Conservation (phyloP, 1,284 basidiomycete genomes). For the Ustilago lituana region DNA sequence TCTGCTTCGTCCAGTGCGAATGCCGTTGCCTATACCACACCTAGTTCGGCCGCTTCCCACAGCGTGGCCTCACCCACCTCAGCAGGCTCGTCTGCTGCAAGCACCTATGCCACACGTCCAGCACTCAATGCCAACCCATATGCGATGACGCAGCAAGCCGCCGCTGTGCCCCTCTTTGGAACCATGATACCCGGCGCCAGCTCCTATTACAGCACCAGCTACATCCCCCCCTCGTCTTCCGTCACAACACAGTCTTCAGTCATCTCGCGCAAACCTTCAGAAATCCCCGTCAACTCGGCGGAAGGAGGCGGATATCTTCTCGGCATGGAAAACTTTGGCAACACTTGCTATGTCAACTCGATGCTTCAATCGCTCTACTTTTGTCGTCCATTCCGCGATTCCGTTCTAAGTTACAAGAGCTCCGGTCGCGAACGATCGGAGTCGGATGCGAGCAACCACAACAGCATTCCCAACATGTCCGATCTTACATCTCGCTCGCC, state of each 20-base stretch:
- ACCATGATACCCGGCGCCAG: slow-evolving; percentile 26
- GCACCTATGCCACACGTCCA: slow-evolving; percentile 14
- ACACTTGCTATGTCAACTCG: slow-evolving; percentile 85
- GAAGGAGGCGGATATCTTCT: slow-evolving; percentile 48
- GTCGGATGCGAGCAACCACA: slow-evolving; percentile 11
- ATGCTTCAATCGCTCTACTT: slow-evolving; percentile 95
- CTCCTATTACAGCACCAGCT: slow-evolving; percentile 41
- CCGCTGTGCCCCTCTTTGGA: slow-evolving; percentile 25
- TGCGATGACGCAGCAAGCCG: slow-evolving; percentile 8
- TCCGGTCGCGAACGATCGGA: slow-evolving; percentile 16
- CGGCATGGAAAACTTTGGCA: slow-evolving; percentile 65
- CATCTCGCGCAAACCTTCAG: slow-evolving; percentile 25
- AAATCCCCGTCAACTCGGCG: slow-evolving; percentile 33
- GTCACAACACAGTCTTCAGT: slow-evolving; percentile 32
- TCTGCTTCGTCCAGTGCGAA: slow-evolving; percentile 11
- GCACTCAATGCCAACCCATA: slow-evolving; percentile 34
- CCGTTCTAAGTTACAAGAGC: slow-evolving; percentile 70
- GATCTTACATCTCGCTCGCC: slow-evolving; percentile 14
- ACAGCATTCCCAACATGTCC: slow-evolving; percentile 3
- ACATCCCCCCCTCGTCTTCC: slow-evolving; percentile 34
- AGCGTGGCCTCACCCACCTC: slow-evolving; percentile 12
- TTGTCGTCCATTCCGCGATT: slow-evolving; percentile 81
- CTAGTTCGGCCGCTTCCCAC: slow-evolving; percentile 4
- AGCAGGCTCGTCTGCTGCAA: slow-evolving; percentile 17
- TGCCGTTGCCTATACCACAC: not conserved